Evolutionary conservation across 2,329 filamentous ascomycete species (phyloP).

Genomic region (Pyrenophora teres): DNA sequence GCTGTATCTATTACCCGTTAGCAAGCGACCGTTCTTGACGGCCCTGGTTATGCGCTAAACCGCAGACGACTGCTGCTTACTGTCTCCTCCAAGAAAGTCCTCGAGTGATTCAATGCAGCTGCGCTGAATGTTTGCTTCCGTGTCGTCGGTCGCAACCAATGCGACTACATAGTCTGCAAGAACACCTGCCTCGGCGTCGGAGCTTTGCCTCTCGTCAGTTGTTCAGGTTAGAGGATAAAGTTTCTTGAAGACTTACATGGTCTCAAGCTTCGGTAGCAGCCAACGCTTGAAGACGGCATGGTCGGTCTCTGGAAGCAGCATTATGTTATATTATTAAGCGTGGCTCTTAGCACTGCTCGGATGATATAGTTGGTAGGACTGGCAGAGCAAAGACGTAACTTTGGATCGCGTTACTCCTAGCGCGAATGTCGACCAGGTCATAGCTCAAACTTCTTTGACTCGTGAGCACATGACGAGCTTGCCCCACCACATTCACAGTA

Average conservation of each 20-base stretch:
- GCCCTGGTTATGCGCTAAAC: not conserved
- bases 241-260: conserved; percentile 61
- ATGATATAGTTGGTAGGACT: not conserved
- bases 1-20: conserved; percentile 55
- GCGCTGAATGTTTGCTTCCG: conserved; percentile 65
- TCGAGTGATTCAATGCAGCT: conserved; percentile 73
- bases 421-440: conserved; percentile 14
- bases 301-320: conserved; percentile 61
- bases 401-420: conserved; percentile 18
- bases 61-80: conserved; percentile 18
- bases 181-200: conserved; percentile 79
- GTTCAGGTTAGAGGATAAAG: not conserved
- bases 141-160: conserved; percentile 67
- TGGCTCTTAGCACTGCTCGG: not conserved
- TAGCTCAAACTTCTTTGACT: conserved; percentile 8
- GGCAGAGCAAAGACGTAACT: conserved; percentile 4
- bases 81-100: conserved; percentile 73
- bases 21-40: not conserved
- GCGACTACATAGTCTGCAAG: conserved; percentile 85
- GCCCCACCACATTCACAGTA: conserved; percentile 25
- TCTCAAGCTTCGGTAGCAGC: conserved; percentile 77
- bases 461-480: conserved; percentile 23
- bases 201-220: conserved; percentile 53
- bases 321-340: conserved; percentile 32
- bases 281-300: conserved; percentile 69